Evolutionary conservation across 305 asterid species (phyloP).

Genomic region (Salvia sclarea): DNA sequence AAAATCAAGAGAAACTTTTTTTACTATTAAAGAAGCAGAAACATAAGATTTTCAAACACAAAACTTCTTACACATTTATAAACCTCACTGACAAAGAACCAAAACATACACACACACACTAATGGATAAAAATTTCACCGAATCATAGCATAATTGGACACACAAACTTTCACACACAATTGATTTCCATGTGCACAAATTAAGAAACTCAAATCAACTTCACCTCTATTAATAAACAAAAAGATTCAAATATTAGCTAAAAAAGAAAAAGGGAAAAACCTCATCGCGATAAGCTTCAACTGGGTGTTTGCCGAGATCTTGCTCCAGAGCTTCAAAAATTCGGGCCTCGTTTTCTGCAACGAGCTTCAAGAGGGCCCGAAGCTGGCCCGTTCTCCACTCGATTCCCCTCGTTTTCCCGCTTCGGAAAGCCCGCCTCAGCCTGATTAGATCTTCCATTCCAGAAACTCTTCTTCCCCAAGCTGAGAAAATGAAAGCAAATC

Average conservation of each 20-base stretch:
- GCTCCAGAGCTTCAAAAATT: slow-evolving; percentile 65
- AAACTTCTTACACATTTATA: not conserved
- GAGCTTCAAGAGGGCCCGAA: slow-evolving; percentile 60
- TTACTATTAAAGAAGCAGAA: not conserved
- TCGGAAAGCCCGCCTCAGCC: slow-evolving; percentile 48
- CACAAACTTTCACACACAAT: not conserved
- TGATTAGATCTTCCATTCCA: slow-evolving; percentile 40
- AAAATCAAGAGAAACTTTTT: slow-evolving; percentile 1
- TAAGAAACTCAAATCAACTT: not conserved
- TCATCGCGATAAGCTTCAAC: slow-evolving; percentile 91
- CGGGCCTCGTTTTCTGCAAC: slow-evolving; percentile 61
- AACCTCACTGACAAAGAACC: not conserved
- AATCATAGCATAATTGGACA: not conserved
- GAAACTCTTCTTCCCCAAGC: not conserved
- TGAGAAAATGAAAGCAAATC: not conserved
- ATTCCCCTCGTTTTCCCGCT: slow-evolving; percentile 65
- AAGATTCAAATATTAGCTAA: not conserved
- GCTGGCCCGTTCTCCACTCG: slow-evolving; percentile 83
- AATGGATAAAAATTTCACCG: not conserved
- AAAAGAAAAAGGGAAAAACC: slow-evolving; percentile 36
- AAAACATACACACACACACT: not conserved
- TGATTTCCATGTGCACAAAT: not conserved
- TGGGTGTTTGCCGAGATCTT: slow-evolving; percentile 83
- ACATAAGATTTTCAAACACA: slow-evolving; percentile 12
- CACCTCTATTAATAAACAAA: not conserved